A percentile compares a stretch with the other conserved stretches of the same genome.
Evolutionary conservation across 1,139 yeast species (phyloP).

Genomic region (Sugiyamaella japonica): DNA sequence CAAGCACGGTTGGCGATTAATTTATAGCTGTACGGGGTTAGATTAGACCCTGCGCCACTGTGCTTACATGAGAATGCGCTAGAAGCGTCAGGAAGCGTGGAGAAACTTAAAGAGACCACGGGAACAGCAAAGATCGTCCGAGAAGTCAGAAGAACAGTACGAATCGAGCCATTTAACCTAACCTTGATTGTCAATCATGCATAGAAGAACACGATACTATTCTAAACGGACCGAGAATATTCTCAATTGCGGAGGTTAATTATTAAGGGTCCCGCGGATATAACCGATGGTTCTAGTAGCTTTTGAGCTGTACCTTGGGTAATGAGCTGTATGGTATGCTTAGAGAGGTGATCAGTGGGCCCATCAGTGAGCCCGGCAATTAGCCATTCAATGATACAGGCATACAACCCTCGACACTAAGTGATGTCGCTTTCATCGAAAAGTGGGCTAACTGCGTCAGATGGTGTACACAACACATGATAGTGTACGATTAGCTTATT

Average conservation of each 20-base stretch:
- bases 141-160: conserved; percentile 2
- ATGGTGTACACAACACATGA: not conserved
- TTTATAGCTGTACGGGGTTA: conserved; percentile 1
- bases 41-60: conserved; percentile 14
- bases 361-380: too few relatives aligned
- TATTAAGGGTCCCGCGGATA: not conserved
- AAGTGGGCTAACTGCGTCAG: too few relatives aligned
- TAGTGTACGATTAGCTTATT: not conserved
- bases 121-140: conserved; percentile 4
- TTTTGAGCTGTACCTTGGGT: too few relatives aligned
- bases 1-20: not conserved
- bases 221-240: conserved; percentile 5
- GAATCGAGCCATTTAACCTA: not conserved
- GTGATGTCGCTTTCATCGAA: too few relatives aligned
- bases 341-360: too few relatives aligned
- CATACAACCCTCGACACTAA: too few relatives aligned
- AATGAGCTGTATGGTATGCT: too few relatives aligned
- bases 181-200: conserved; percentile 6
- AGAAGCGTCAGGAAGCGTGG: conserved; percentile 3
- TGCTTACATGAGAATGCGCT: conserved; percentile 5
- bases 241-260: not conserved
- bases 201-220: not conserved
- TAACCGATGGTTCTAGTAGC: not conserved
- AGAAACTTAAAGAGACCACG: not conserved
- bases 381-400: too few relatives aligned